phyloP scores from a whole-genome alignment of 768 basidiomycete genomes.

The Mycena latifolia region DNA sequence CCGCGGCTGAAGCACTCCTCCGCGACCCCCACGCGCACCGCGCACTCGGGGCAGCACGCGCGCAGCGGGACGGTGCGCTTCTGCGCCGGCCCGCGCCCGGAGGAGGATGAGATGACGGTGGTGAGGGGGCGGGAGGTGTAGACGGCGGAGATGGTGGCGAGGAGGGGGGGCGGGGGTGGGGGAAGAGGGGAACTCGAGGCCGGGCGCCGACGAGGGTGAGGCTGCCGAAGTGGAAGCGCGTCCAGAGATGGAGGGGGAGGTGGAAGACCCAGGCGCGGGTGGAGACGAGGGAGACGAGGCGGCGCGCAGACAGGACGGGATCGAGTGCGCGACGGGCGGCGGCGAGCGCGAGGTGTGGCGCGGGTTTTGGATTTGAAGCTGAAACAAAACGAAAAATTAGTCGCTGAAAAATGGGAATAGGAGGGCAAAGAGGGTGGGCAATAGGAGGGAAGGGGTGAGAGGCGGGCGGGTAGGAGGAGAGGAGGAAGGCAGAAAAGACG shows the following conservation, averaged over 20 bases:
- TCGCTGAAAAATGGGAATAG: no score
- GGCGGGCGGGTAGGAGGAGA: no score
- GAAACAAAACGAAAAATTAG: background rate
- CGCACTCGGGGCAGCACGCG: slow-evolving; percentile 77
- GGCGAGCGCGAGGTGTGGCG: slow-evolving; percentile 35
- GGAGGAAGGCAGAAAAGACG: no score
- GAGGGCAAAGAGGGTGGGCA: no score
- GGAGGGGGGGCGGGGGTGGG: slow-evolving; percentile 9
- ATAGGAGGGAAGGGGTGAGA: no score
- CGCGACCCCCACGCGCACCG: slow-evolving; percentile 5
- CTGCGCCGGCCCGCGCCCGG: background rate
- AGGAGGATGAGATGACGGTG: slow-evolving; percentile 6
- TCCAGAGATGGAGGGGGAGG: no score
- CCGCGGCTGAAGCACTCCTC: slow-evolving; percentile 35
- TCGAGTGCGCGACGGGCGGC: background rate
- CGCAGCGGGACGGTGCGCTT: slow-evolving; percentile 74
- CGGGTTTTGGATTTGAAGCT: slow-evolving; percentile 35
- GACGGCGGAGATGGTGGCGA: slow-evolving; percentile 31
- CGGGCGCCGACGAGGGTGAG: slow-evolving; percentile 17
- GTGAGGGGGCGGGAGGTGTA: slow-evolving; percentile 6
- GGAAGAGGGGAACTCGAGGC: background rate
- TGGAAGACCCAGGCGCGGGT: no score
- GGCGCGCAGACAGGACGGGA: slow-evolving; percentile 40
- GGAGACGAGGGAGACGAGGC: slow-evolving; percentile 24
- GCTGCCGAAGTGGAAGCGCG: no score